Percentiles rank a stretch among this genome's conserved stretches.
Conservation (phyloP, 345 rosid species). For the Combretum micranthum region DNA sequence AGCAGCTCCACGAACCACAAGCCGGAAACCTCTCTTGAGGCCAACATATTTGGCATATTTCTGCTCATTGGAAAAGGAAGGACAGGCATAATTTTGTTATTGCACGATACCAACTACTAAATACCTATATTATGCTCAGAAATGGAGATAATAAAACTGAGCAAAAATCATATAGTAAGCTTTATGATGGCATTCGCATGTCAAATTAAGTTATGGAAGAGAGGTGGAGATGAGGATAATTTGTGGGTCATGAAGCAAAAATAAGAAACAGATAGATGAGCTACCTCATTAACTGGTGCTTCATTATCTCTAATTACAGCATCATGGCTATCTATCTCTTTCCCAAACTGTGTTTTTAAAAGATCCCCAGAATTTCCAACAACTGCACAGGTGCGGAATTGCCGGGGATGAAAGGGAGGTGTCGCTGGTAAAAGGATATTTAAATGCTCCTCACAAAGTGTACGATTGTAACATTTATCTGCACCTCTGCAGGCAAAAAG, state of each 20-base stretch:
- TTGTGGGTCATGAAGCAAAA: not conserved
- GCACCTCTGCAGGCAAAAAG: conserved; percentile 55
- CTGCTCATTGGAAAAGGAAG: conserved; percentile 27
- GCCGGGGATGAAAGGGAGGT: conserved; percentile 82
- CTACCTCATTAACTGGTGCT: conserved; percentile 90
- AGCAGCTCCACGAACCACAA: conserved; percentile 95
- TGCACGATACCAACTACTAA: too few relatives aligned
- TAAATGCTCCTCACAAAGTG: conserved; percentile 87
- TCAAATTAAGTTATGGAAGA: too few relatives aligned
- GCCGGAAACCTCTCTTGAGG: conserved; percentile 87
- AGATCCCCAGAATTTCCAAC: conserved; percentile 98
- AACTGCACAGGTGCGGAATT: conserved; percentile 78
- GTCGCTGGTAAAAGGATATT: conserved; percentile 73
- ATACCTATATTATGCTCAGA: too few relatives aligned
- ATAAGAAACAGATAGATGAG: not conserved
- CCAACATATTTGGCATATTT: conserved; percentile 90
- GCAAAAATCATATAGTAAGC: too few relatives aligned
- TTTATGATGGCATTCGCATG: too few relatives aligned
- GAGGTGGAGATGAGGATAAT: not conserved
- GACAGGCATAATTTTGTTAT: conserved; percentile 13
- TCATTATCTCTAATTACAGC: conserved; percentile 92
- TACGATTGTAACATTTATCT: conserved; percentile 68
- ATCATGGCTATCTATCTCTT: conserved; percentile 91
- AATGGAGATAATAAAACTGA: too few relatives aligned
- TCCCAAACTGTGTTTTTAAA: conserved; percentile 72